phyloP scores from a whole-genome alignment of 208 protist species.

The Crithidia thermophila region DNA sequence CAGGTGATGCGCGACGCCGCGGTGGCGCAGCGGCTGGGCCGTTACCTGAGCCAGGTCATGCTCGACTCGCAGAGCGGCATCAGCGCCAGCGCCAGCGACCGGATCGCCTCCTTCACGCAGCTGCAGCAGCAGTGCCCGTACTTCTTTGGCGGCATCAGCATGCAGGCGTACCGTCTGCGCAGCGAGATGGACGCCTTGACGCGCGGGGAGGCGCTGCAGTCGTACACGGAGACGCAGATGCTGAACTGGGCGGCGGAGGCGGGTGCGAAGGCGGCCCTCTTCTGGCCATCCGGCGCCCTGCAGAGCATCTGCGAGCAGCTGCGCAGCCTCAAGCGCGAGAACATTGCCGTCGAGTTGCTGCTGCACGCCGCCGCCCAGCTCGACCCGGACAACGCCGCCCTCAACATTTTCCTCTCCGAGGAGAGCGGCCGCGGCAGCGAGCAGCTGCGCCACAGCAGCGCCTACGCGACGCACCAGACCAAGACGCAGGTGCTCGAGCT shows the following conservation, averaged over 20 bases:
- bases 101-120: slow-evolving; percentile 43
- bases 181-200: slow-evolving; percentile 68
- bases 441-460: slow-evolving; percentile 18
- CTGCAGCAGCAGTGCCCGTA: slow-evolving; percentile 81
- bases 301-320: slow-evolving; percentile 81
- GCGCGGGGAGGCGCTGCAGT: slow-evolving; percentile 40
- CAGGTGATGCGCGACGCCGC: slow-evolving; percentile 77
- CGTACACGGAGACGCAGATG: slow-evolving; percentile 53
- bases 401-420: slow-evolving; percentile 63
- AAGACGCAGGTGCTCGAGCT: slow-evolving; percentile 66
- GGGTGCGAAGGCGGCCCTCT: slow-evolving; percentile 55
- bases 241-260: slow-evolving; percentile 68
- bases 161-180: slow-evolving; percentile 64
- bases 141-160: slow-evolving; percentile 76
- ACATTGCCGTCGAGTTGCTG: slow-evolving; percentile 74
- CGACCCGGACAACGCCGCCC: slow-evolving; percentile 62
- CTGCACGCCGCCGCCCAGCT: slow-evolving; percentile 85
- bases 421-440: slow-evolving; percentile 8
- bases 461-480: slow-evolving; percentile 53
- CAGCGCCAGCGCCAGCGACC: slow-evolving; percentile 38
- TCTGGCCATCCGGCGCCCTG: slow-evolving; percentile 82
- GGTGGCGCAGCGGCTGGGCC: slow-evolving; percentile 66
- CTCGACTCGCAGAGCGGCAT: slow-evolving; percentile 52
- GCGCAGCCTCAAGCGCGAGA: slow-evolving; percentile 63
- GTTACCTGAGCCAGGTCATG: slow-evolving; percentile 59